Conservation (phyloP, 1,284 basidiomycete genomes). For the Cryptococcus jaspeensis region DNA sequence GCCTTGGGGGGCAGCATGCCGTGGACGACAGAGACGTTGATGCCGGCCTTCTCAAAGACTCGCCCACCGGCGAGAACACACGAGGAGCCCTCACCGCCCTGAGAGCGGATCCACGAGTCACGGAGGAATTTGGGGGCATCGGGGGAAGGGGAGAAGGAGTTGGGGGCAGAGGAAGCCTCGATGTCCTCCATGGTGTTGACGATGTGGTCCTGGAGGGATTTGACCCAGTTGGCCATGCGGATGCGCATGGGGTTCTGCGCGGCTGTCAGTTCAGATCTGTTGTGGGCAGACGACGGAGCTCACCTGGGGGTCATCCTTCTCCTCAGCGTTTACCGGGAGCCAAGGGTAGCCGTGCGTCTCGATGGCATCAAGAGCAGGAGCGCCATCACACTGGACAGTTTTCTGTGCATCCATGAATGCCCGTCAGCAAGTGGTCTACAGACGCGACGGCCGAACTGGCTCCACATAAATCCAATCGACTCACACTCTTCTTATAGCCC, state of each 20-base stretch:
- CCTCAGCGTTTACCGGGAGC: conserved; percentile 40
- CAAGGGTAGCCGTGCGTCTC: conserved; percentile 38
- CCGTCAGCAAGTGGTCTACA: neutral
- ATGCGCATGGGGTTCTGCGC: conserved; percentile 65
- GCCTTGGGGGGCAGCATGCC: conserved; percentile 83
- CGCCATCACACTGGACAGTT: conserved; percentile 33
- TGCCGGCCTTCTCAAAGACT: conserved; percentile 92
- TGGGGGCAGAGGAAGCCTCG: conserved; percentile 63
- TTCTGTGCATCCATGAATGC: conserved; percentile 1
- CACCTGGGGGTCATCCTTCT: conserved; percentile 48
- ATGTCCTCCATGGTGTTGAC: conserved; percentile 74
- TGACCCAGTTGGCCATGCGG: conserved; percentile 76
- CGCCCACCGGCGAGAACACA: conserved; percentile 76
- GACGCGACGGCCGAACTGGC: neutral
- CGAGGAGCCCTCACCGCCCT: conserved; percentile 80
- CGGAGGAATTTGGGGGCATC: conserved; percentile 66
- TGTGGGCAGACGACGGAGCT: conserved; percentile 10
- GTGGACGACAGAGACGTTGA: conserved; percentile 91
- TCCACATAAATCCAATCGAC: neutral
- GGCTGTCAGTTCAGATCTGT: conserved; percentile 3
- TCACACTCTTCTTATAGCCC: conserved; percentile 7
- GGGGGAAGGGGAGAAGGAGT: conserved; percentile 18
- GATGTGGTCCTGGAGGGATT: conserved; percentile 76
- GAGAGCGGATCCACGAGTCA: conserved; percentile 77
- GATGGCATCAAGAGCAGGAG: conserved; percentile 29